Evolutionary conservation across 2,329 filamentous ascomycete species (phyloP).

Genomic region (Aureobasidium sp.): DNA sequence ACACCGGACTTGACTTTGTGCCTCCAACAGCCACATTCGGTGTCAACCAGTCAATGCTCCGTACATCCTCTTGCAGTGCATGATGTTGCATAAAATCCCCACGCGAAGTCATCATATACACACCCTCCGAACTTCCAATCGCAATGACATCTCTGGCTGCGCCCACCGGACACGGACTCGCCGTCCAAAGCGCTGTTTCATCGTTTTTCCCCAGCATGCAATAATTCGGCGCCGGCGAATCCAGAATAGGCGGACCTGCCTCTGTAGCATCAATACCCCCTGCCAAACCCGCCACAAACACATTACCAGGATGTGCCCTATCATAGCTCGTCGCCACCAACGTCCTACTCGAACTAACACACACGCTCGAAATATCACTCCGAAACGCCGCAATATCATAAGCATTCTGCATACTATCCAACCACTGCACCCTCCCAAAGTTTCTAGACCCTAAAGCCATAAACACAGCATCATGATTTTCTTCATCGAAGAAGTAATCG

Average conservation of each 20-base stretch:
- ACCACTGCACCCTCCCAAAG: not conserved
- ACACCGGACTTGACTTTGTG: not conserved
- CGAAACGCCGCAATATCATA: conserved; percentile 18
- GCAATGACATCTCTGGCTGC: conserved; percentile 8
- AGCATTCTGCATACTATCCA: not conserved
- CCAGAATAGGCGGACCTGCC: not conserved
- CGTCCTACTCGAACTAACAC: not conserved
- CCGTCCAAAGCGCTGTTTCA: conserved; percentile 18
- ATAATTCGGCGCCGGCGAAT: conserved; percentile 13
- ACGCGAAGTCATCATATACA: conserved; percentile 7
- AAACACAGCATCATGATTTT: not conserved
- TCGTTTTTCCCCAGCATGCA: not conserved
- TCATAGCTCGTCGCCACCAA: conserved; percentile 17
- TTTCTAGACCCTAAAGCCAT: conserved; percentile 12
- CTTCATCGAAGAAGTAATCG: conserved; percentile 17
- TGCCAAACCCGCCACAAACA: conserved; percentile 20
- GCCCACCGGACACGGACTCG: conserved; percentile 1
- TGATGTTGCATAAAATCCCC: conserved; percentile 1
- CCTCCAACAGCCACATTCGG: conserved; percentile 21
- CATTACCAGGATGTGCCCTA: conserved; percentile 15
- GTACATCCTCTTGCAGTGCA: not conserved
- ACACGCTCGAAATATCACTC: conserved; percentile 12
- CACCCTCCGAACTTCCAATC: conserved; percentile 1
- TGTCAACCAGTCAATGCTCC: conserved; percentile 22
- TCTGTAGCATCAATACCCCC: not conserved